Percentiles rank a stretch among this genome's conserved stretches.
These are phyloP conservation scores for Lachancea waltii DNA, from an alignment of 805 yeast genomes.

Conservation along the genomic window DNA sequence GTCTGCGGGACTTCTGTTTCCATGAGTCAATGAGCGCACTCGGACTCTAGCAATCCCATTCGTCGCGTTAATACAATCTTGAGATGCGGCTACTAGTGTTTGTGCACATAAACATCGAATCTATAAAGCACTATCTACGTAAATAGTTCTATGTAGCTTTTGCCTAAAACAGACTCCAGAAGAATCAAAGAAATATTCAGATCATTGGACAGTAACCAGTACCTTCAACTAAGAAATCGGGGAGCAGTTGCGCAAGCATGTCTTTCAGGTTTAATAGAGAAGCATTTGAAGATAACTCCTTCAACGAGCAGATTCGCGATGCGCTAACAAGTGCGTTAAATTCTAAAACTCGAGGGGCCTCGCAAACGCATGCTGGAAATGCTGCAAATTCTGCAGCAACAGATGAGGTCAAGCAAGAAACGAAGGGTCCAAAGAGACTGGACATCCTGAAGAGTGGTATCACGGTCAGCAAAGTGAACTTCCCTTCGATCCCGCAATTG, in stretches of 20 bases:
- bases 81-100: neutral
- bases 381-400: constrained; percentile 5
- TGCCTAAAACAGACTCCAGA: no score
- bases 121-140: no score
- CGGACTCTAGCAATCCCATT: neutral
- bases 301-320: constrained; percentile 26
- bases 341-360: constrained; percentile 10
- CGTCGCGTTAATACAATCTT: neutral
- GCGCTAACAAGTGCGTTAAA: constrained; percentile 25
- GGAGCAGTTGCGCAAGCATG: constrained; percentile 17
- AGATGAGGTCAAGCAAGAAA: constrained; percentile 9
- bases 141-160: no score
- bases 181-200: no score
- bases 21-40: neutral
- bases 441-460: constrained; percentile 29
- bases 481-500: constrained; percentile 27
- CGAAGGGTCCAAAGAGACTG: constrained; percentile 15
- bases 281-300: constrained; percentile 27
- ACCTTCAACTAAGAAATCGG: no score
- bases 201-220: no score
- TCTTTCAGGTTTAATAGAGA: constrained; percentile 28
- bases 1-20: constrained; percentile 7
- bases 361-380: constrained; percentile 2
- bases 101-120: no score
- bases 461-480: constrained; percentile 26